Base-by-base conservation (phyloP, 176 grass and related monocot genomes). In the Eleusine indica region DNA sequence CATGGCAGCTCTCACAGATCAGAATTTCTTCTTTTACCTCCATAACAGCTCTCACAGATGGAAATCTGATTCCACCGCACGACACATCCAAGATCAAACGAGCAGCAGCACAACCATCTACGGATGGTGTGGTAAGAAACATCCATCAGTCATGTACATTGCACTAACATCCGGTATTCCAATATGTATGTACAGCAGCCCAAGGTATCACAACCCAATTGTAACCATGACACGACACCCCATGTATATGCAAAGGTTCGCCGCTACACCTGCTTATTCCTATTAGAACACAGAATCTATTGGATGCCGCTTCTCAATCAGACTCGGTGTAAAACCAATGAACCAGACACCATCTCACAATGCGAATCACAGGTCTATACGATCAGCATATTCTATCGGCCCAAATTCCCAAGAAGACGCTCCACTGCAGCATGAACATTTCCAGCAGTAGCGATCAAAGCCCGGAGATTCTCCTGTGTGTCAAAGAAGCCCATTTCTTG, bases 401-500 rank as follows among this genome's bases (percentile, higher is more conserved):
- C 94, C 54, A 83, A 81, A 86, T 93, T 97, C 13, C 94, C 84
- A 14, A 98, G 91, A 79, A 98, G 96, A 35, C 96, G 90, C 84
- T 95, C 96, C 14, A 98, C 96, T 2, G 96, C 96, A 44, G 96
- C 96, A 87, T 95, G 80, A 38, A 98, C 91, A 77, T 98, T 98
- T 64, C 96, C 96, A 60, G 93, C 80, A 9, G 96, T 95, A 28
- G 96, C 96, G 3, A 86, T 86, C 54, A 98, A 65, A 7, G 93
- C 96, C 62, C 83, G 87, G 62, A 95, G 91, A 60, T 98, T 98
- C 80, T 98, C 96, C 21, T 89, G 91, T 0, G 93, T 91, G 74
- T 98, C 96, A 17, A 95, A 88, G 87, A 98, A 98, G 54, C 96
- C 96, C 96, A 98, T 98, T 85, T 98, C 96, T 65, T 78, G 93